These are phyloP conservation scores for Chaetomium strumarium DNA, from an alignment of 2,329 filamentous ascomycete genomes.

Conservation along the genomic window DNA sequence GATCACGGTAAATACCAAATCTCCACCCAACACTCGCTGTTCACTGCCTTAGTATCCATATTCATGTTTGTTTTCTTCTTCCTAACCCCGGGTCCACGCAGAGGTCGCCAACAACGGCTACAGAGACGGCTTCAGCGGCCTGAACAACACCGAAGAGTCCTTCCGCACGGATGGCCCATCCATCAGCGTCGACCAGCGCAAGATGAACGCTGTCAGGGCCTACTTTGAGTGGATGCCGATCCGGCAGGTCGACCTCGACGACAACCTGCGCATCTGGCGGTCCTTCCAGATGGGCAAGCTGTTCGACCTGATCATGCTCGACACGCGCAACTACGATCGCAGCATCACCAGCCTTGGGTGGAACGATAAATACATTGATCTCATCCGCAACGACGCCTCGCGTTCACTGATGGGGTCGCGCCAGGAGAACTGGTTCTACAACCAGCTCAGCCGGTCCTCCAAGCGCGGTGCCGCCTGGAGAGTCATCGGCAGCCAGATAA, in stretches of 20 bases:
- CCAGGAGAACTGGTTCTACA: constrained; percentile 72
- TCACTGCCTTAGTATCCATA: too few species aligned
- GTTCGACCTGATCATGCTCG: constrained; percentile 61
- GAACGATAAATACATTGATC: constrained; percentile 58
- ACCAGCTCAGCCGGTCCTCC: constrained; percentile 49
- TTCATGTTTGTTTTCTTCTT: too few species aligned
- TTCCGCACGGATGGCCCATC: constrained; percentile 50
- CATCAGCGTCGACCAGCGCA: constrained; percentile 64
- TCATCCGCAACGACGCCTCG: constrained; percentile 59
- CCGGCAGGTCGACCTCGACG: constrained; percentile 52
- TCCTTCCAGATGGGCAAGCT: constrained; percentile 60
- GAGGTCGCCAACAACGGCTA: constrained; percentile 55
- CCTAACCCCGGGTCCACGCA: neutral
- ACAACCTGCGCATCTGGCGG: constrained; percentile 65
- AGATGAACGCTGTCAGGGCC: constrained; percentile 66
- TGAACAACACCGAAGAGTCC: constrained; percentile 63
- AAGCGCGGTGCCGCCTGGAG: constrained; percentile 64
- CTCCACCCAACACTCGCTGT: too few species aligned
- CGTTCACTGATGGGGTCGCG: constrained; percentile 64
- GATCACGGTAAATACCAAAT: constrained; percentile 38
- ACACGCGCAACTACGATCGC: constrained; percentile 63
- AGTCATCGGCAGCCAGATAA: constrained; percentile 65
- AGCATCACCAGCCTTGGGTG: constrained; percentile 48
- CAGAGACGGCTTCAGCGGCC: constrained; percentile 51
- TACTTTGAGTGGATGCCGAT: constrained; percentile 55